Evolutionary conservation across 1,284 basidiomycete species (phyloP).

Genomic region (Lentinula novae-zelandiae): DNA sequence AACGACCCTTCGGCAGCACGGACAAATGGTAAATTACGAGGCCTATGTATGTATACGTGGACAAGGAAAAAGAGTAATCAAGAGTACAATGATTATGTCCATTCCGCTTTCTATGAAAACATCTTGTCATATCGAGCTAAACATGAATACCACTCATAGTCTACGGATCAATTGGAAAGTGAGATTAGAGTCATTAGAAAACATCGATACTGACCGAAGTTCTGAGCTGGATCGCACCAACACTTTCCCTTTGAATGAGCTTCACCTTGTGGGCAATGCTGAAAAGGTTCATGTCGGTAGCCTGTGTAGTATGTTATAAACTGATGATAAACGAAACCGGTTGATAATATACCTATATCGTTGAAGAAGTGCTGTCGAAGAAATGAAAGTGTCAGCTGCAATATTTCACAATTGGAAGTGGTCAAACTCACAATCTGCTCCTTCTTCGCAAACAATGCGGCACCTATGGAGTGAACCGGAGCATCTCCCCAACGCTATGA

Average conservation of each 20-base stretch:
- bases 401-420: neutral
- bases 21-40: neutral
- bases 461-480: neutral
- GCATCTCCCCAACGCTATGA: constrained; percentile 85
- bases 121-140: constrained; percentile 65
- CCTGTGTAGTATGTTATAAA: constrained; percentile 22
- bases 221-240: constrained; percentile 61
- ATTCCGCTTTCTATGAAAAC: constrained; percentile 34
- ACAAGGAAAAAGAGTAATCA: neutral
- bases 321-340: neutral
- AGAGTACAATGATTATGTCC: constrained; percentile 4
- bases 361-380: constrained; percentile 65
- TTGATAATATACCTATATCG: constrained; percentile 33
- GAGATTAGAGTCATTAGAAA: constrained; percentile 9
- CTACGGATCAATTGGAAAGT: constrained; percentile 29
- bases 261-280: constrained; percentile 69
- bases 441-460: constrained; percentile 72
- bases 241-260: constrained; percentile 60
- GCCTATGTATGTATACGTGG: neutral
- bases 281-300: constrained; percentile 78
- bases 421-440: constrained; percentile 58
- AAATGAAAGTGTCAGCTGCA: constrained; percentile 14
- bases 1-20: no score
- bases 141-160: constrained; percentile 81
- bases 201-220: constrained; percentile 48